These are phyloP conservation scores for Saccharomycopsis microspora DNA, from an alignment of 805 yeast species.

Conservation along the genomic window DNA sequence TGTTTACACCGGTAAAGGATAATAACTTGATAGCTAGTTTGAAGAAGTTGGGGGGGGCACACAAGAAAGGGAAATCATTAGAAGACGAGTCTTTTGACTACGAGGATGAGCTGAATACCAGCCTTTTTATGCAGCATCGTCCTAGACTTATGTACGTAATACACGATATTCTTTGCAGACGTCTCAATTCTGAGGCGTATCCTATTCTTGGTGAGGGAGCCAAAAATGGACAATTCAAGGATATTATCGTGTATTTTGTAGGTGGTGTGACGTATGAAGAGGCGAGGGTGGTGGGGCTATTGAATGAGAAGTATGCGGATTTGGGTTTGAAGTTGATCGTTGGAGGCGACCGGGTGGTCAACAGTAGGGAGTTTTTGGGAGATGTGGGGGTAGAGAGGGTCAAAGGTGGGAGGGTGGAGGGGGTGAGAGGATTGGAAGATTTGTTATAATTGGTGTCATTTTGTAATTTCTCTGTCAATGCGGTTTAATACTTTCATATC, in stretches of 20 bases:
- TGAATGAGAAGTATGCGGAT: slow-evolving; percentile 35
- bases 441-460: no score
- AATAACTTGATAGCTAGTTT: slow-evolving; percentile 10
- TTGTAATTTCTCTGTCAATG: no score
- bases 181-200: slow-evolving; percentile 27
- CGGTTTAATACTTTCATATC: no score
- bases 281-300: slow-evolving; percentile 67
- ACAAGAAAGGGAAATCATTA: slow-evolving; percentile 18
- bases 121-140: slow-evolving; percentile 83
- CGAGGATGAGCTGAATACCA: slow-evolving; percentile 35
- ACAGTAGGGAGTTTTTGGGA: slow-evolving; percentile 30
- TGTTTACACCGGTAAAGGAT: slow-evolving; percentile 10
- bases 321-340: slow-evolving; percentile 50
- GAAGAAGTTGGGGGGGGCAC: slow-evolving; percentile 8
- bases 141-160: slow-evolving; percentile 54
- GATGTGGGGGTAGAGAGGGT: slow-evolving; percentile 9
- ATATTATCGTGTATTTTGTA: slow-evolving; percentile 58
- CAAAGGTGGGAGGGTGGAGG: no score
- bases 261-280: slow-evolving; percentile 95
- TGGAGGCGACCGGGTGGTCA: slow-evolving; percentile 67
- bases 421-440: no score
- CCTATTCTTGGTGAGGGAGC: slow-evolving; percentile 27
- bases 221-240: slow-evolving; percentile 36
- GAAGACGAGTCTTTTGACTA: slow-evolving; percentile 8
- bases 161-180: slow-evolving; percentile 29